Percentiles rank a stretch among this genome's conserved stretches.
phyloP scores from a whole-genome alignment of 2,329 filamentous ascomycete species.

The Calonectria pseudoturangicola region DNA sequence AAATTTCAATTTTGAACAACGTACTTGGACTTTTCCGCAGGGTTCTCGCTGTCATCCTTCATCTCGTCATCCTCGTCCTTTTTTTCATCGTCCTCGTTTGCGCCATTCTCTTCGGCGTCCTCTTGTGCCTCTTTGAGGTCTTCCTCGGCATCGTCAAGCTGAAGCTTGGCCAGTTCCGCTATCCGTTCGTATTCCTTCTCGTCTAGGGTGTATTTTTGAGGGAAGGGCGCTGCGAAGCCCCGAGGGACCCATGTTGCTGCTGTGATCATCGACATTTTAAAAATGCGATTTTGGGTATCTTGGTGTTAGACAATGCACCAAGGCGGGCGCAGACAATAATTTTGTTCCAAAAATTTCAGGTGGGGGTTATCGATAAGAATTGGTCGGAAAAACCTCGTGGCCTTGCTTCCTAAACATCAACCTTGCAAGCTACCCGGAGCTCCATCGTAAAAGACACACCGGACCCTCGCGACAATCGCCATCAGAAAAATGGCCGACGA shows the following conservation, averaged over 20 bases:
- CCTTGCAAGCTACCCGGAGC: conserved; percentile 19
- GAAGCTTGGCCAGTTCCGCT: conserved; percentile 82
- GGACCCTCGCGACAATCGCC: conserved; percentile 23
- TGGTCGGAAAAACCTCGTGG: conserved; percentile 52
- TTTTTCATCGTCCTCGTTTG: conserved; percentile 53
- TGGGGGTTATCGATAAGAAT: conserved; percentile 65
- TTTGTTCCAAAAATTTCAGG: conserved; percentile 59
- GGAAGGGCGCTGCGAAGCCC: conserved; percentile 85
- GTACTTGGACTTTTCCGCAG: conserved; percentile 62
- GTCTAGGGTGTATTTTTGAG: conserved; percentile 83
- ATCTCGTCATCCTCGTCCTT: conserved; percentile 60
- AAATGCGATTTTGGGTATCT: conserved; percentile 55
- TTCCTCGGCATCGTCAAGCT: conserved; percentile 93
- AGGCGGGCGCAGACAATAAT: conserved; percentile 51
- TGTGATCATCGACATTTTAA: conserved; percentile 83
- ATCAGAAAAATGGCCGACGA: conserved; percentile 58
- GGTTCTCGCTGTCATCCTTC: conserved; percentile 58
- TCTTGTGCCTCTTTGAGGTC: conserved; percentile 84
- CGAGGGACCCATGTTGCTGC: conserved; percentile 85
- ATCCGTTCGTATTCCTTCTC: conserved; percentile 86
- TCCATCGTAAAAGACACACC: conserved; percentile 12
- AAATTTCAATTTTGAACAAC: conserved; percentile 23
- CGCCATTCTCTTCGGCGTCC: conserved; percentile 56
- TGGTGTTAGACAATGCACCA: conserved; percentile 44
- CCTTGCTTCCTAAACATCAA: conserved; percentile 33